A percentile compares a stretch with the other conserved stretches of the same genome.
Evolutionary conservation across 1,284 basidiomycete genomes (phyloP).

Genomic region (Kalmanozyma brasiliensis): DNA sequence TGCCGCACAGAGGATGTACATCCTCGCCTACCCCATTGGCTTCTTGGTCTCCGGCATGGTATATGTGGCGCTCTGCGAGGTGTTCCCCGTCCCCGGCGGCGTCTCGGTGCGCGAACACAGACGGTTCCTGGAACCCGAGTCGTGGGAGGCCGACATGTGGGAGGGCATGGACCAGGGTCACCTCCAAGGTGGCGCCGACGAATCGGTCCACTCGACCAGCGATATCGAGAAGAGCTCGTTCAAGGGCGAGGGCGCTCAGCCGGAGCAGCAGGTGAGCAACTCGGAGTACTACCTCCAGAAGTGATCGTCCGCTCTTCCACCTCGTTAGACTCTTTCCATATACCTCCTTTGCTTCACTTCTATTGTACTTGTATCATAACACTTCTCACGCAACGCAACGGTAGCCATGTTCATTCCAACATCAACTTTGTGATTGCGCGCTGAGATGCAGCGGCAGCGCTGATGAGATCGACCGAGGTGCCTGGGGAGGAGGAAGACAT

Average conservation of each 20-base stretch:
- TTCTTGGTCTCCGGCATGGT: constrained; percentile 63
- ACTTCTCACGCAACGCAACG: no score
- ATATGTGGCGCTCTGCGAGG: constrained; percentile 58
- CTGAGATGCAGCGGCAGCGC: no score
- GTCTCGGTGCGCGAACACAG: constrained; percentile 24
- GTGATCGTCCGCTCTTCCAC: constrained; percentile 11
- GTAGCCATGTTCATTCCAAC: no score
- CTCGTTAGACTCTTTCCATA: neutral
- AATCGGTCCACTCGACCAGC: neutral
- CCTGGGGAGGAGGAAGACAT: no score
- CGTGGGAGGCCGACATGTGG: constrained; percentile 49
- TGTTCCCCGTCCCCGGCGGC: constrained; percentile 37
- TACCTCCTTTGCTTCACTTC: neutral
- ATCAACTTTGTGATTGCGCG: neutral
- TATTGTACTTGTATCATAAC: neutral
- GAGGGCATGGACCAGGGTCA: constrained; percentile 4
- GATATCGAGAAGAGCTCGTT: constrained; percentile 28
- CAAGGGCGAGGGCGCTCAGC: constrained; percentile 12
- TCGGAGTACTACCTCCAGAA: constrained; percentile 44
- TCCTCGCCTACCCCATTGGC: constrained; percentile 67
- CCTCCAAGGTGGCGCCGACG: neutral
- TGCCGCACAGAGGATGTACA: constrained; percentile 64
- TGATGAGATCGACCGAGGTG: no score
- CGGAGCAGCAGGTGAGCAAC: constrained; percentile 17
- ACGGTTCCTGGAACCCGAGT: constrained; percentile 42